phyloP scores from a whole-genome alignment of 495 filamentous ascomycete genomes.

The Hypoxylon perforatum region DNA sequence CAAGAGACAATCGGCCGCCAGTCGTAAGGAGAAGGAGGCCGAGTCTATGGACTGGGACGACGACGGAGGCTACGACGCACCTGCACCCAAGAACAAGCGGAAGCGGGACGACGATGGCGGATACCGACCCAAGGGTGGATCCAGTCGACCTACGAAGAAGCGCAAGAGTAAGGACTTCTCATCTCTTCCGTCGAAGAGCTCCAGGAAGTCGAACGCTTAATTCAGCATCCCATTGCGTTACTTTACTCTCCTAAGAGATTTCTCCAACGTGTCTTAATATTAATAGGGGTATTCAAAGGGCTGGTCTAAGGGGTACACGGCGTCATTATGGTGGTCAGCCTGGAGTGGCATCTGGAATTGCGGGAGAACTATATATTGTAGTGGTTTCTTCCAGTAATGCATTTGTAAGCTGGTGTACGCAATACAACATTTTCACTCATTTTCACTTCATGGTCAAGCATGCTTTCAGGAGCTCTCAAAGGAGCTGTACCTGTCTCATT shows the following conservation, averaged over 20 bases:
- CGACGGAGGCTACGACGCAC: conserved; percentile 61
- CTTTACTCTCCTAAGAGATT: neutral
- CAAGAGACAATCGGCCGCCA: conserved; percentile 42
- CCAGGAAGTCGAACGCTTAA: conserved; percentile 38
- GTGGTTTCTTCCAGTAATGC: neutral
- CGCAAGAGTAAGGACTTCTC: conserved; percentile 54
- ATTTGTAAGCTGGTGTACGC: neutral
- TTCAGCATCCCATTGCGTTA: neutral
- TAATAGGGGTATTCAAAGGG: neutral
- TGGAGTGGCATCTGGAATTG: conserved; percentile 11
- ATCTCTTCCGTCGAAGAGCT: conserved; percentile 30
- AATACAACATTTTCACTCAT: neutral
- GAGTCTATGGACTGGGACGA: conserved; percentile 54
- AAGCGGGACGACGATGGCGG: conserved; percentile 73
- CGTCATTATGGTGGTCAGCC: conserved; percentile 4
- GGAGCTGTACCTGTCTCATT: neutral
- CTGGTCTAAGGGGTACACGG: neutral
- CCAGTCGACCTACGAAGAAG: conserved; percentile 72
- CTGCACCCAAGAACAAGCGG: conserved; percentile 56
- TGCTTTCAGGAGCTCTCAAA: neutral
- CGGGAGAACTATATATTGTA: conserved; percentile 21
- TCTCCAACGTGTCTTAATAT: conserved; percentile 9
- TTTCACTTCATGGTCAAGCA: too few relatives aligned
- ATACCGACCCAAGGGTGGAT: conserved; percentile 74
- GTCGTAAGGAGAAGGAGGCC: conserved; percentile 48